These are phyloP conservation scores for Sporisorium scitamineum DNA, from an alignment of 1,284 basidiomycete species.

Conservation along the genomic window DNA sequence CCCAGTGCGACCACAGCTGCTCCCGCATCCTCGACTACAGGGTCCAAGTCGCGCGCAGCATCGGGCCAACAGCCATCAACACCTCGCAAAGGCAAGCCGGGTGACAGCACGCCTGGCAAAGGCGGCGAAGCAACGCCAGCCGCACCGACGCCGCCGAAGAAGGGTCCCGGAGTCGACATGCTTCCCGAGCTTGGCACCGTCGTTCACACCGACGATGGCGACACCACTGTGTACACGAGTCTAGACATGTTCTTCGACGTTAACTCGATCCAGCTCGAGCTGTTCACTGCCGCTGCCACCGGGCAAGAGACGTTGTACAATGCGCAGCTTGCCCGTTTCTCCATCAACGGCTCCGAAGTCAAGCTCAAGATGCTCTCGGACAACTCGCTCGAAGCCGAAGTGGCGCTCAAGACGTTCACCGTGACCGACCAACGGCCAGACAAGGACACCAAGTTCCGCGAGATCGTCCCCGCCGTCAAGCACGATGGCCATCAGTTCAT, in stretches of 20 bases:
- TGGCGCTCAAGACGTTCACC: conserved; percentile 88
- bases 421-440: conserved; percentile 89
- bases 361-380: conserved; percentile 87
- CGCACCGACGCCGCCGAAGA: conserved; percentile 22
- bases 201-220: conserved; percentile 56
- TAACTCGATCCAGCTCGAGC: conserved; percentile 83
- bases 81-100: conserved; percentile 15
- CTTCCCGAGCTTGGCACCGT: conserved; percentile 72
- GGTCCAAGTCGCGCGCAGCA: conserved; percentile 17
- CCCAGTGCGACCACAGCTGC: conserved; percentile 33
- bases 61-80: conserved; percentile 11
- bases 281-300: conserved; percentile 82
- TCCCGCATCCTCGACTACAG: not conserved
- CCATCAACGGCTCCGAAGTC: conserved; percentile 82
- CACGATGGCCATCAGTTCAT: conserved; percentile 95
- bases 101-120: conserved; percentile 17
- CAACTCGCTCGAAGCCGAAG: conserved; percentile 85
- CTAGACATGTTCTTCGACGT: conserved; percentile 84
- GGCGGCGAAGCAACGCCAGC: conserved; percentile 13
- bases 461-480: conserved; percentile 91
- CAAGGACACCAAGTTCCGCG: conserved; percentile 83
- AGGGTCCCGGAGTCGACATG: conserved; percentile 70
- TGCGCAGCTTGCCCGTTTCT: conserved; percentile 86
- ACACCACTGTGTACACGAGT: conserved; percentile 70
- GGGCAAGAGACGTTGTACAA: conserved; percentile 77